Percentiles rank a stretch among this genome's conserved stretches.
Conservation (phyloP, 2,329 filamentous ascomycete species). For the Bipolaris cookei region DNA sequence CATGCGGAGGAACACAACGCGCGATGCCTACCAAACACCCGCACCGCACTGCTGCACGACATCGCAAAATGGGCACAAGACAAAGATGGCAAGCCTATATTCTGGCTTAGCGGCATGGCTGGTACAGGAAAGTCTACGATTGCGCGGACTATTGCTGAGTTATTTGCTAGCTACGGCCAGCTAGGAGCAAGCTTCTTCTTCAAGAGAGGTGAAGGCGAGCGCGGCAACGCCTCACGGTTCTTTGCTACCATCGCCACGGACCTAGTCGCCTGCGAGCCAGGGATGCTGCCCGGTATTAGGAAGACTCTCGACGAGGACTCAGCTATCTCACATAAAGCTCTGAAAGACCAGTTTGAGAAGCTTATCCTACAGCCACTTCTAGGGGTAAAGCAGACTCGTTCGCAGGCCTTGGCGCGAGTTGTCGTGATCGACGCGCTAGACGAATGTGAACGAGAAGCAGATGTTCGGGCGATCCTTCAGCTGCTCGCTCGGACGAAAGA, state of each 20-base stretch:
- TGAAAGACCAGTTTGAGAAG: conserved; percentile 16
- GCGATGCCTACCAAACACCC: conserved; percentile 34
- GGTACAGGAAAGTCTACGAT: conserved; percentile 14
- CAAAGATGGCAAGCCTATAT: conserved; percentile 28
- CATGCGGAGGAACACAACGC: conserved; percentile 22
- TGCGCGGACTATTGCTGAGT: conserved; percentile 28
- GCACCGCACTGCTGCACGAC: conserved; percentile 29
- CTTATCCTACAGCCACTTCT: conserved; percentile 19
- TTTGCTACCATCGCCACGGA: conserved; percentile 28
- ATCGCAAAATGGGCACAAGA: conserved; percentile 31
- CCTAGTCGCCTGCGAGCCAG: conserved; percentile 14
- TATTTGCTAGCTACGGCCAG: conserved; percentile 1
- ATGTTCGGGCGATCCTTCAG: conserved; percentile 30
- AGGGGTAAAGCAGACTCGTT: background rate
- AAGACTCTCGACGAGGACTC: conserved; percentile 19
- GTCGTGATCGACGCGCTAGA: conserved; percentile 39
- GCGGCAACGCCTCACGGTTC: conserved; percentile 16
- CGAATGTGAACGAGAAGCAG: conserved; percentile 37
- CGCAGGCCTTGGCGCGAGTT: background rate
- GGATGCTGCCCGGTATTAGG: conserved; percentile 19
- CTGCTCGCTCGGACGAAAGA: conserved; percentile 19
- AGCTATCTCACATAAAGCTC: conserved; percentile 8
- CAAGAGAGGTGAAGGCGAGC: conserved; percentile 21
- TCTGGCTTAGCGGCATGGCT: conserved; percentile 38
- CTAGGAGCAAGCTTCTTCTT: no score